These are phyloP conservation scores for Solanum hybrid DNA, from an alignment of 305 asterid species.

Conservation along the genomic window DNA sequence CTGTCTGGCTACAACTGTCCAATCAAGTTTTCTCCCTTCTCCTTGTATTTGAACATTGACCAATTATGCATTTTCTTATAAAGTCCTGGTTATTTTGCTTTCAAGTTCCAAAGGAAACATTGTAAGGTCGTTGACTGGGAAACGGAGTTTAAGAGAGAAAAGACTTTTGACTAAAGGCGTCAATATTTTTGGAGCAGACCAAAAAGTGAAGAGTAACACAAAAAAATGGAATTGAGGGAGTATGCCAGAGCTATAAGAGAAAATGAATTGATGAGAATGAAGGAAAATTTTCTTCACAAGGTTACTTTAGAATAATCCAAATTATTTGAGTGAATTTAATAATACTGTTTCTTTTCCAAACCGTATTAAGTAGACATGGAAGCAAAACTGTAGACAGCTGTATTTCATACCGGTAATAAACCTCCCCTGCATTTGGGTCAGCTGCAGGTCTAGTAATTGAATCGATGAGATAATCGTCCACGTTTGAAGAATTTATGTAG, in stretches of 20 bases:
- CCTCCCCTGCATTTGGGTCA: conserved; percentile 92
- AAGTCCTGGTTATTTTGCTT: background rate
- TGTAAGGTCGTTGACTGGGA: background rate
- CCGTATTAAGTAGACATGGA: no score
- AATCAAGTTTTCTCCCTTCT: background rate
- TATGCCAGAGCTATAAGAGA: background rate
- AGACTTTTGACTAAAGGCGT: background rate
- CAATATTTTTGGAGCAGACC: background rate
- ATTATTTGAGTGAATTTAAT: background rate
- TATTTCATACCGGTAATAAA: conserved; percentile 62
- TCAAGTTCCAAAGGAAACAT: background rate
- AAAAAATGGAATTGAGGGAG: background rate
- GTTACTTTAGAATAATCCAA: background rate
- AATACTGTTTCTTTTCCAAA: background rate
- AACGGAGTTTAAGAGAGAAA: background rate
- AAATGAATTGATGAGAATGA: background rate
- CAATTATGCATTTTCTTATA: background rate
- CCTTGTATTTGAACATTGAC: background rate
- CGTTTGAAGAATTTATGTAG: conserved; percentile 63
- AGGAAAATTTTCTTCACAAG: background rate
- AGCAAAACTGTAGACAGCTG: background rate
- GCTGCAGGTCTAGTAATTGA: conserved; percentile 75
- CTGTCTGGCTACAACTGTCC: no score
- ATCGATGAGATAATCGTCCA: conserved; percentile 72
- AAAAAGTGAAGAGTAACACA: background rate